A percentile compares a stretch with the other conserved stretches of the same genome.
Evolutionary conservation across 495 filamentous ascomycete species (phyloP).

Genomic region (Penicillium manginii): DNA sequence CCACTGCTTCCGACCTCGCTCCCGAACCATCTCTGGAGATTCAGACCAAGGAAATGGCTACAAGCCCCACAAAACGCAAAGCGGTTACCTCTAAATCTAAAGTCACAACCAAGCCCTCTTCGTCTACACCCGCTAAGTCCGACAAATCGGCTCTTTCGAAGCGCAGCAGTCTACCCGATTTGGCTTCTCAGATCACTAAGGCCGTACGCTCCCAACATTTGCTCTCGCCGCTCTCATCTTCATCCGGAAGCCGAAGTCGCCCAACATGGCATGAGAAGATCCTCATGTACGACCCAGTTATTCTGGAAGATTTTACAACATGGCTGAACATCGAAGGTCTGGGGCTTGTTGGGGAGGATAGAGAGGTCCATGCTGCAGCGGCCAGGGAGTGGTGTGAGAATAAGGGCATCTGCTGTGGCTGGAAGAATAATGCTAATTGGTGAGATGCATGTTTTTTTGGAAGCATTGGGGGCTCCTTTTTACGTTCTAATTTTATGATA

Average conservation of each 20-base stretch:
- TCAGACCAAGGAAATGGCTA: slow-evolving; percentile 12
- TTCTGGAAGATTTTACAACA: slow-evolving; percentile 80
- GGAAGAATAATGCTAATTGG: slow-evolving; percentile 31
- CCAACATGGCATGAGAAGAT: slow-evolving; percentile 88
- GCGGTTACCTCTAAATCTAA: slow-evolving; percentile 10
- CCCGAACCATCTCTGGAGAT: slow-evolving; percentile 18
- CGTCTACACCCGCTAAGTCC: slow-evolving; percentile 3
- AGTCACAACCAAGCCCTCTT: slow-evolving; percentile 6
- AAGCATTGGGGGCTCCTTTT: not conserved
- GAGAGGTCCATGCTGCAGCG: slow-evolving; percentile 59
- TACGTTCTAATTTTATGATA: not conserved
- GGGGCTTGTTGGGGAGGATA: slow-evolving; percentile 61
- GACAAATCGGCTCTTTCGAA: slow-evolving; percentile 6
- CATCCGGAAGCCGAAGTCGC: slow-evolving; percentile 23
- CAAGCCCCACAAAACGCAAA: slow-evolving; percentile 19
- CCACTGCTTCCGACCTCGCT: slow-evolving; percentile 1
- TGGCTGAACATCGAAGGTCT: slow-evolving; percentile 83
- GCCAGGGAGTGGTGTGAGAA: slow-evolving; percentile 88
- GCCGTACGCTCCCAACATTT: slow-evolving; percentile 61
- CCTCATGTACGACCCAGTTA: slow-evolving; percentile 88
- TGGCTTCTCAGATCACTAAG: slow-evolving; percentile 67
- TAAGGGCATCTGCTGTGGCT: slow-evolving; percentile 73
- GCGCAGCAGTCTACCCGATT: slow-evolving; percentile 27
- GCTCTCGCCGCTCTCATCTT: slow-evolving; percentile 29
- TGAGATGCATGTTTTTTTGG: slow-evolving; percentile 11